A percentile compares a stretch with the other conserved stretches of the same genome.
phyloP scores from a whole-genome alignment of 2,329 filamentous ascomycete genomes.

The Rhynchosporium graminicola region DNA sequence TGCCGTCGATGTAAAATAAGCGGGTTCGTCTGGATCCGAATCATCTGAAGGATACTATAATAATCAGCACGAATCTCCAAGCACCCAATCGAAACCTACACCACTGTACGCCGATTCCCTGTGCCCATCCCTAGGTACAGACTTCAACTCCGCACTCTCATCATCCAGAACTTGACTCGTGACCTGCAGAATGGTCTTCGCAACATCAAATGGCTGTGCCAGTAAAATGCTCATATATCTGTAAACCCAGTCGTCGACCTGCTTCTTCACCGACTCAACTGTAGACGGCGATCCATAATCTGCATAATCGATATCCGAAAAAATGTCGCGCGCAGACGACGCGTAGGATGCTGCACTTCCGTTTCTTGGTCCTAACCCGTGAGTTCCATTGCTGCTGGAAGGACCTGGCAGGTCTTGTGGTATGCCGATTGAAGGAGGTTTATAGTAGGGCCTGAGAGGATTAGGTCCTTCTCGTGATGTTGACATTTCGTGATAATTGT shows the following conservation, averaged over 20 bases:
- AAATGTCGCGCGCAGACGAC: constrained; percentile 76
- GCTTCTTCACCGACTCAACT: constrained; percentile 71
- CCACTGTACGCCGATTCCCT: constrained; percentile 34
- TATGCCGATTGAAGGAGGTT: constrained; percentile 65
- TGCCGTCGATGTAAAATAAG: constrained; percentile 74
- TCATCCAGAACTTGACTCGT: constrained; percentile 50
- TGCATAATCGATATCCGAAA: constrained; percentile 89
- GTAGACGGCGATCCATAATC: constrained; percentile 80
- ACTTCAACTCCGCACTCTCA: constrained; percentile 27
- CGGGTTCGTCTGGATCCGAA: constrained; percentile 74
- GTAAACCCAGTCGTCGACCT: constrained; percentile 85
- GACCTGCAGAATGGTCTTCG: constrained; percentile 89
- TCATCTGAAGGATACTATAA: constrained; percentile 58
- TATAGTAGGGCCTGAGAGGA: constrained; percentile 61
- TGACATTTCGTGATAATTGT: constrained; percentile 44
- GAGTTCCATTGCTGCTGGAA: constrained; percentile 38
- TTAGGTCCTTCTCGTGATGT: constrained; percentile 54
- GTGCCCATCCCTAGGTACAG: constrained; percentile 28
- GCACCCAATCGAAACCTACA: constrained; percentile 26
- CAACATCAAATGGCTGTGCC: constrained; percentile 95
- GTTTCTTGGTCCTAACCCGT: constrained; percentile 40
- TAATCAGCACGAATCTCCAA: constrained; percentile 24
- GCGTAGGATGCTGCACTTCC: constrained; percentile 53
- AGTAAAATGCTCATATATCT: constrained; percentile 88
- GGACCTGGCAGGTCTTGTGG: constrained; percentile 46